These are phyloP conservation scores for Pseudonitzschia pungens DNA, from an alignment of 108 stramenopile genomes.

Conservation along the genomic window DNA sequence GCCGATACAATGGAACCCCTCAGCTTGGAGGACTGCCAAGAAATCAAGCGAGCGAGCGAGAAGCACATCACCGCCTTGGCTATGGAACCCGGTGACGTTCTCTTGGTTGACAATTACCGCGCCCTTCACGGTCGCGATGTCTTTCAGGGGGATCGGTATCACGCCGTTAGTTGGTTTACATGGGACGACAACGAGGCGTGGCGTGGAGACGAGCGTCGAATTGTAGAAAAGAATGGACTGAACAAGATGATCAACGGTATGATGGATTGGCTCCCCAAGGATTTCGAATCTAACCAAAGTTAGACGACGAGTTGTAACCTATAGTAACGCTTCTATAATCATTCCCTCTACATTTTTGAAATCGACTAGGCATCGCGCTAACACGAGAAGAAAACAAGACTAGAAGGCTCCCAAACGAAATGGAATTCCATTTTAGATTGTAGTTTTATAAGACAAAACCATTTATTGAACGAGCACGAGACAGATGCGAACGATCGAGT, in stretches of 20 bases:
- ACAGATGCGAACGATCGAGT: no score
- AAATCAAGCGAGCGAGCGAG: constrained; percentile 84
- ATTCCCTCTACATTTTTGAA: not conserved
- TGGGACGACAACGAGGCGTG: constrained; percentile 87
- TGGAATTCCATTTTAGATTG: no score
- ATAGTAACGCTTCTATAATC: not conserved
- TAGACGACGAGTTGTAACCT: constrained; percentile 24
- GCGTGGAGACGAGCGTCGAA: constrained; percentile 84
- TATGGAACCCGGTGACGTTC: constrained; percentile 92
- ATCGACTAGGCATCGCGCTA: not conserved
- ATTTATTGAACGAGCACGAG: no score
- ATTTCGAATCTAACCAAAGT: constrained; percentile 84
- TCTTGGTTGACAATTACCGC: constrained; percentile 91
- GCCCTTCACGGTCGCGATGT: constrained; percentile 89
- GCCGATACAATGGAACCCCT: constrained; percentile 87
- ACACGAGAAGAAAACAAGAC: not conserved
- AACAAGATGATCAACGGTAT: constrained; percentile 85
- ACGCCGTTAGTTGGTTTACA: constrained; percentile 91
- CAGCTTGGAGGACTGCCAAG: constrained; percentile 78
- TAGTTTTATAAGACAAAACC: no score
- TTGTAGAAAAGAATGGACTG: constrained; percentile 86
- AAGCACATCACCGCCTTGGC: constrained; percentile 87
- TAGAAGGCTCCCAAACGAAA: no score
- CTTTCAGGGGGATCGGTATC: constrained; percentile 89
- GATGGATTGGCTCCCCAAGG: constrained; percentile 93